Evolutionary conservation across 352 stramenopile genomes (phyloP).

Genomic region (Phytophthora sojae): DNA sequence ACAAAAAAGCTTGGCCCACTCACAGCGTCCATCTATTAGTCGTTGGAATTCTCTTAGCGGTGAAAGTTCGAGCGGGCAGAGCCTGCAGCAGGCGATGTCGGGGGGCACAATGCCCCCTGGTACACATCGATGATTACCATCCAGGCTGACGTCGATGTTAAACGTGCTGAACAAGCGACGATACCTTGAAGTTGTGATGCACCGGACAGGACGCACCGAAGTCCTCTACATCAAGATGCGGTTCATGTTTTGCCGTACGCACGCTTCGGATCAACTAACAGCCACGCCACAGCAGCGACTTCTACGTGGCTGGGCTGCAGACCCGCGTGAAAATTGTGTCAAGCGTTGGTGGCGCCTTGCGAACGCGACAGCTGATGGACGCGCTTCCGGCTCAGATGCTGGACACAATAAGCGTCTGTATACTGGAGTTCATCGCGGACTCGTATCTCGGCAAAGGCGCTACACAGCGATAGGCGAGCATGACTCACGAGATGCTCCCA

Average conservation of each 20-base stretch:
- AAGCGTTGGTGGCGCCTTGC: constrained; percentile 4
- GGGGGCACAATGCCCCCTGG: neutral
- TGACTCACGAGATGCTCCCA: neutral
- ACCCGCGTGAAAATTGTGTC: neutral
- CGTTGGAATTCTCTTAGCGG: neutral
- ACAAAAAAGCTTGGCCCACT: neutral
- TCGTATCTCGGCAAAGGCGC: constrained; percentile 30
- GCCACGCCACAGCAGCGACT: neutral
- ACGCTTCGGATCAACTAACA: neutral
- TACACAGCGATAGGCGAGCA: constrained; percentile 8
- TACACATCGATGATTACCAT: constrained; percentile 16
- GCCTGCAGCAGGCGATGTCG: neutral
- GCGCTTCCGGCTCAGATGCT: constrained; percentile 16
- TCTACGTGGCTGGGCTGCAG: neutral
- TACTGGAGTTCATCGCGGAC: constrained; percentile 13
- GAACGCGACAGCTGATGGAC: constrained; percentile 29
- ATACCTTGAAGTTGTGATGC: constrained; percentile 26
- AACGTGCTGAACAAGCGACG: constrained; percentile 10
- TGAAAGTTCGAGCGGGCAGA: neutral
- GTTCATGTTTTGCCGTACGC: neutral
- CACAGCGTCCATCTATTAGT: neutral
- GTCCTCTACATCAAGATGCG: constrained; percentile 10
- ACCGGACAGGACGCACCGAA: constrained; percentile 11
- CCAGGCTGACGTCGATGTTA: neutral
- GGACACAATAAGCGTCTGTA: neutral